Evolutionary conservation across 306 rosid species (phyloP).

Genomic region (Sicyos edulis): DNA sequence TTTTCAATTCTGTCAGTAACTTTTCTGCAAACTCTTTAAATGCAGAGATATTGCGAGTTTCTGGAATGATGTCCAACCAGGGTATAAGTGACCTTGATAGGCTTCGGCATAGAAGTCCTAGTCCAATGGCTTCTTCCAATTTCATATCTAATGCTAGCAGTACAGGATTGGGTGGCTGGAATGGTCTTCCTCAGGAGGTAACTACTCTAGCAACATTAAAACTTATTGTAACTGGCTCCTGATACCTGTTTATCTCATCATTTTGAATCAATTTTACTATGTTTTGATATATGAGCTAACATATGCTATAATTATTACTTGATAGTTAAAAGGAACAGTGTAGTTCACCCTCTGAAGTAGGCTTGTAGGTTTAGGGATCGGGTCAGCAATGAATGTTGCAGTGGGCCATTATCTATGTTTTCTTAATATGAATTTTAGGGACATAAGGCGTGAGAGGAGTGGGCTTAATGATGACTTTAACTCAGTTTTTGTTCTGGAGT

Average conservation of each 20-base stretch:
- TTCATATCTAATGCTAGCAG: constrained; percentile 74
- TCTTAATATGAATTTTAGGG: not conserved
- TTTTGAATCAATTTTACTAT: constrained; percentile 9
- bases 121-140: constrained; percentile 96
- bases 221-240: constrained; percentile 15
- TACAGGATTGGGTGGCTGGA: constrained; percentile 83
- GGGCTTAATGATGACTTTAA: not conserved
- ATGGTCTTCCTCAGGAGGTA: constrained; percentile 87
- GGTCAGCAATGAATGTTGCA: not conserved
- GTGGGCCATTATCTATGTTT: not conserved
- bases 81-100: constrained; percentile 95
- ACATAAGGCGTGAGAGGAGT: not conserved
- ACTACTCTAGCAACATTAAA: constrained; percentile 13
- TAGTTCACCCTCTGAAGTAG: not conserved
- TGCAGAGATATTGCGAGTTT: constrained; percentile 91
- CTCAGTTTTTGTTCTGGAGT: not conserved
- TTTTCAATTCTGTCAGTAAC: not conserved
- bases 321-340: constrained; percentile 1
- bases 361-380: not conserved
- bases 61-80: constrained; percentile 97
- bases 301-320: not conserved
- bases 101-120: constrained; percentile 94
- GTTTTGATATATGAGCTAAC: constrained; percentile 6
- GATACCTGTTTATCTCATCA: not conserved
- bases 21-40: constrained; percentile 11